These are phyloP conservation scores for Chenopodium suecicum DNA, from an alignment of 148 eudicot species.

Conservation along the genomic window DNA sequence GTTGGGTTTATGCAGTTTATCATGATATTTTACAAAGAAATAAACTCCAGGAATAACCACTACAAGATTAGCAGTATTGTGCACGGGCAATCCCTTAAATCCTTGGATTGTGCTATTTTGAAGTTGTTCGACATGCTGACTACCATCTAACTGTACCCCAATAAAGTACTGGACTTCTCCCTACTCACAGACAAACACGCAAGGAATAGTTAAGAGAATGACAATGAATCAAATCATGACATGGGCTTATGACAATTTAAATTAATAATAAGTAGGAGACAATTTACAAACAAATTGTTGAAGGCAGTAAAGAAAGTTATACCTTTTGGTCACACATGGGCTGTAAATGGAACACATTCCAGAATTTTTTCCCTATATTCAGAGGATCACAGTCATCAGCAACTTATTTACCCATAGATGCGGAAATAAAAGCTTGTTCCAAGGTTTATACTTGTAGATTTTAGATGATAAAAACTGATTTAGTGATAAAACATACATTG, in stretches of 20 bases:
- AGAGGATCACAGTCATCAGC: constrained; percentile 10
- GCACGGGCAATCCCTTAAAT: not conserved
- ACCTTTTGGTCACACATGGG: constrained; percentile 99
- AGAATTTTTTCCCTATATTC: constrained; percentile 81
- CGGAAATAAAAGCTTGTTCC: not conserved
- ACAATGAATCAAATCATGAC: not conserved
- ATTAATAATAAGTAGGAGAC: not conserved
- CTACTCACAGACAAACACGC: constrained; percentile 35
- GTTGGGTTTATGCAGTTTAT: too few relatives aligned
- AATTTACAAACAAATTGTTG: not conserved
- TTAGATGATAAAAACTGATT: not conserved
- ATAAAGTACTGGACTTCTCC: constrained; percentile 81
- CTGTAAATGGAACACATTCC: constrained; percentile 98
- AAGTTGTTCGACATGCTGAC: constrained; percentile 90
- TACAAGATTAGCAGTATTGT: too few relatives aligned
- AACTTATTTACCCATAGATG: not conserved
- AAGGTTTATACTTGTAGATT: not conserved
- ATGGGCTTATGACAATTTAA: not conserved
- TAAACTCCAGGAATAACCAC: too few relatives aligned
- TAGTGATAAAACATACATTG: too few relatives aligned
- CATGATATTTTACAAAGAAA: too few relatives aligned
- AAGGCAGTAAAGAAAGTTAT: not conserved
- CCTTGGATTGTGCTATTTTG: constrained; percentile 34
- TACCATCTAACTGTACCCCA: constrained; percentile 66
- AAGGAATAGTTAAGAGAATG: not conserved